These are phyloP conservation scores for Plasmodium cynomolgi DNA, from an alignment of 169 alveolate species.

Conservation along the genomic window DNA sequence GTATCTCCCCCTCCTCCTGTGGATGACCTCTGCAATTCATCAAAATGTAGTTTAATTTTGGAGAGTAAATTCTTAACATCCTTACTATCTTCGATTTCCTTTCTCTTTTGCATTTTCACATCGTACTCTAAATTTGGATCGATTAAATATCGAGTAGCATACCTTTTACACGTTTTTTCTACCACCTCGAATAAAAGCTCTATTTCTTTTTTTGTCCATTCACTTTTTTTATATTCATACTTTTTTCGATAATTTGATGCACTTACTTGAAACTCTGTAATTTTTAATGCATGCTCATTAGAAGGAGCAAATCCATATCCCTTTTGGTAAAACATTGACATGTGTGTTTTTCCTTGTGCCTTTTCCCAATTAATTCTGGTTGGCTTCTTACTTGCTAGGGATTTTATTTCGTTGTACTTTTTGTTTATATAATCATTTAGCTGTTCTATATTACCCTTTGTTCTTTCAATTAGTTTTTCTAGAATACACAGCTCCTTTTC, in stretches of 20 bases:
- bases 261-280: conserved; percentile 12
- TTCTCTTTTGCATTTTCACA: neutral
- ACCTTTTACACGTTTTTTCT: conserved; percentile 18
- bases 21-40: neutral
- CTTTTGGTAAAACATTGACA: conserved; percentile 65
- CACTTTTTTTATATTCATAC: conserved; percentile 62
- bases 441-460: conserved; percentile 31
- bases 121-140: conserved; percentile 36
- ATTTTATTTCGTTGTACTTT: conserved; percentile 64
- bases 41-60: conserved; percentile 41
- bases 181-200: conserved; percentile 14
- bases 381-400: conserved; percentile 47
- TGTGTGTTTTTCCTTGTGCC: conserved; percentile 36
- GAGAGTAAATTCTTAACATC: conserved; percentile 16
- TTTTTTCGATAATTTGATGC: conserved; percentile 50
- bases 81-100: conserved; percentile 26
- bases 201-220: conserved; percentile 66
- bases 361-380: conserved; percentile 45
- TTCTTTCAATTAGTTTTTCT: conserved; percentile 19
- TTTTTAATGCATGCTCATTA: conserved; percentile 73
- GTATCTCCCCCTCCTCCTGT: neutral
- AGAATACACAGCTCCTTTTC: neutral
- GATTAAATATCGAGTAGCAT: conserved; percentile 55
- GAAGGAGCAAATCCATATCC: conserved; percentile 42
- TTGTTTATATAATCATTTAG: conserved; percentile 53